Evolutionary conservation across 495 filamentous ascomycete genomes (phyloP).

Genomic region (Aspergillus avenaceus): DNA sequence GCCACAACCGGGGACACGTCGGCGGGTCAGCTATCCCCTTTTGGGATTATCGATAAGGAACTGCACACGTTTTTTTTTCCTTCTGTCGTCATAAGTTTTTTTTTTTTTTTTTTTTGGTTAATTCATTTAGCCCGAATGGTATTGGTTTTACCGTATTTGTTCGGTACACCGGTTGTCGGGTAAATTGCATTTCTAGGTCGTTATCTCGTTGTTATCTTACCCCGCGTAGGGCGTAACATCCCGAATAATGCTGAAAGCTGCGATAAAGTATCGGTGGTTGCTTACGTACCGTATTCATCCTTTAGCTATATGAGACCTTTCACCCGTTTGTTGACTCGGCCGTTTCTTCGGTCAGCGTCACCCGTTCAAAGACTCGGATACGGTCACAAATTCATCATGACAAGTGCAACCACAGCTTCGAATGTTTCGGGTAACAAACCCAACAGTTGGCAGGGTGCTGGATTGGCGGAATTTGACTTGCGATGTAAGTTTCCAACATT

Average conservation of each 20-base stretch:
- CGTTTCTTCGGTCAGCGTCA: neutral
- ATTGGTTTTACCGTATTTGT: neutral
- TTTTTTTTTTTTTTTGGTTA: neutral
- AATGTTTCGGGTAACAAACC: slow-evolving; percentile 18
- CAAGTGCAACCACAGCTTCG: slow-evolving; percentile 22
- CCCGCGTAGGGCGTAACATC: too few species aligned
- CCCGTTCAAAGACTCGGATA: slow-evolving; percentile 1
- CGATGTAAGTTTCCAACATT: slow-evolving; percentile 28
- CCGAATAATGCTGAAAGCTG: too few species aligned
- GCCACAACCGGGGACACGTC: slow-evolving; percentile 10
- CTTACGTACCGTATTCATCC: too few species aligned
- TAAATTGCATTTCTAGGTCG: too few species aligned
- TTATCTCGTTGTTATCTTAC: neutral
- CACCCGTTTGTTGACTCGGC: slow-evolving; percentile 13
- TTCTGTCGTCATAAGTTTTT: slow-evolving; percentile 10
- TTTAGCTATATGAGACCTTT: slow-evolving; percentile 13
- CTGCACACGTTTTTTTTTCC: slow-evolving; percentile 6
- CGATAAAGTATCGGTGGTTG: too few species aligned
- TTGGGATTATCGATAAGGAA: slow-evolving; percentile 16
- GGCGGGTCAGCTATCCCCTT: slow-evolving; percentile 11
- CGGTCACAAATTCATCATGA: slow-evolving; percentile 17
- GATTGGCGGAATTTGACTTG: slow-evolving; percentile 64
- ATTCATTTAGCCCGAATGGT: neutral
- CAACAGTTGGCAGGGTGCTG: slow-evolving; percentile 54
- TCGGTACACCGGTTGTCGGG: neutral